Conservation (phyloP, 2,329 filamentous ascomycete genomes). For the Apiospora kogelbergensis region DNA sequence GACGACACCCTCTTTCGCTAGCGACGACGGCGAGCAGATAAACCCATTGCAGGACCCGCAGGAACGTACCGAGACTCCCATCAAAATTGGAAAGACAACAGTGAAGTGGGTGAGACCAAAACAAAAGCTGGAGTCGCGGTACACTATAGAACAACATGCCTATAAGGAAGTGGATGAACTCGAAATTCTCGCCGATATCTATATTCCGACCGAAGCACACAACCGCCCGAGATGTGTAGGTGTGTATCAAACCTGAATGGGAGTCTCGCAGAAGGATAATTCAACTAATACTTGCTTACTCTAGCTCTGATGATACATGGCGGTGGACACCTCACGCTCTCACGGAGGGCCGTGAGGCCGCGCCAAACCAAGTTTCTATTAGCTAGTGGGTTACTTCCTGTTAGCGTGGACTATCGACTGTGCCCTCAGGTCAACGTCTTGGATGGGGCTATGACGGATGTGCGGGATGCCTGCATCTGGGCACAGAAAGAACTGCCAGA, state of each 20-base stretch:
- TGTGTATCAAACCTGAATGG: neutral
- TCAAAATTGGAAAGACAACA: neutral
- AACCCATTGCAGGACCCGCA: too few species aligned
- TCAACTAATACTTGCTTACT: neutral
- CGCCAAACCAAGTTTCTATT: constrained; percentile 39
- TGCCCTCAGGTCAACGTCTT: constrained; percentile 48
- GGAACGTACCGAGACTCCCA: too few species aligned
- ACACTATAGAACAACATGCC: constrained; percentile 15
- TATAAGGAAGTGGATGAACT: constrained; percentile 21
- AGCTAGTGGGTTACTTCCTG: constrained; percentile 40
- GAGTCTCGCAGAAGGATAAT: neutral
- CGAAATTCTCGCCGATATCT: constrained; percentile 31
- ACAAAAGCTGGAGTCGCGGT: neutral
- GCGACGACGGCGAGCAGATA: neutral
- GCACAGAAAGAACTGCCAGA: constrained; percentile 32
- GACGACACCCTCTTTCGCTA: constrained; percentile 16
- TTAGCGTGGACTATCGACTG: constrained; percentile 50
- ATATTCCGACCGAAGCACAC: constrained; percentile 25
- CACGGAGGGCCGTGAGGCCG: constrained; percentile 36
- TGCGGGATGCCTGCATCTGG: constrained; percentile 43
- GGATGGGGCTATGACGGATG: constrained; percentile 47
- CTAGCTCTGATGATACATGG: constrained; percentile 46
- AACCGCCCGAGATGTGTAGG: neutral
- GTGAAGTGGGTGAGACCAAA: neutral
- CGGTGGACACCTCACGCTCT: constrained; percentile 42